Conservation (phyloP, 495 filamentous ascomycete genomes). For the Penicillium riverlandense region DNA sequence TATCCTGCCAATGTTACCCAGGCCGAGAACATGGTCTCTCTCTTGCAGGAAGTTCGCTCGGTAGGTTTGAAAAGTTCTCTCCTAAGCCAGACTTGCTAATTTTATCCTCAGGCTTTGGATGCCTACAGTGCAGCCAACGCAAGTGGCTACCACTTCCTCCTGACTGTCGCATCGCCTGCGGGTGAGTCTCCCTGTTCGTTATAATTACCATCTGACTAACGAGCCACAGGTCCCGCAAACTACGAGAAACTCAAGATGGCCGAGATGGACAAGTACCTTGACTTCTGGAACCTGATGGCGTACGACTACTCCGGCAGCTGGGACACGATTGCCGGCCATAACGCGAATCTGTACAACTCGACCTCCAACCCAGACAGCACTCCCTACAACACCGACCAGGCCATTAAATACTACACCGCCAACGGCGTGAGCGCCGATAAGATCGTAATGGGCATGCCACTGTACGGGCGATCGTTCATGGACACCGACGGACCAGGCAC, state of each 20-base stretch:
- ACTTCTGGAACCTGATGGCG: constrained; percentile 70
- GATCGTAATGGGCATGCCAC: constrained; percentile 75
- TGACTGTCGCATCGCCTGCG: constrained; percentile 61
- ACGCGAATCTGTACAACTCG: constrained; percentile 64
- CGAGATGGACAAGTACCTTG: constrained; percentile 60
- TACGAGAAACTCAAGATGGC: constrained; percentile 53
- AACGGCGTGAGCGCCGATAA: constrained; percentile 57
- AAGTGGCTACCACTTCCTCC: constrained; percentile 49
- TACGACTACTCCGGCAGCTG: constrained; percentile 71
- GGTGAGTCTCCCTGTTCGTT: constrained; percentile 10
- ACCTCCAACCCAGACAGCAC: constrained; percentile 47
- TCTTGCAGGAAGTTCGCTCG: constrained; percentile 49
- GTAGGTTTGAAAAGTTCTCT: constrained; percentile 8
- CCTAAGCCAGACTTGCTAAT: too few relatives aligned
- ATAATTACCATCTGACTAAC: neutral
- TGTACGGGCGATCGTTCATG: constrained; percentile 78
- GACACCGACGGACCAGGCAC: constrained; percentile 63
- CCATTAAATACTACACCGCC: constrained; percentile 54
- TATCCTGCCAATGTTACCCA: constrained; percentile 35
- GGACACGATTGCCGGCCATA: constrained; percentile 61
- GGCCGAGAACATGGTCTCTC: constrained; percentile 54
- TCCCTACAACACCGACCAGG: constrained; percentile 61
- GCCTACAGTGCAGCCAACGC: constrained; percentile 45
- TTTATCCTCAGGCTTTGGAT: constrained; percentile 42
- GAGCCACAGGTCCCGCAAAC: constrained; percentile 46